phyloP scores from a whole-genome alignment of 805 yeast species.

The Ogataea ramenticola region DNA sequence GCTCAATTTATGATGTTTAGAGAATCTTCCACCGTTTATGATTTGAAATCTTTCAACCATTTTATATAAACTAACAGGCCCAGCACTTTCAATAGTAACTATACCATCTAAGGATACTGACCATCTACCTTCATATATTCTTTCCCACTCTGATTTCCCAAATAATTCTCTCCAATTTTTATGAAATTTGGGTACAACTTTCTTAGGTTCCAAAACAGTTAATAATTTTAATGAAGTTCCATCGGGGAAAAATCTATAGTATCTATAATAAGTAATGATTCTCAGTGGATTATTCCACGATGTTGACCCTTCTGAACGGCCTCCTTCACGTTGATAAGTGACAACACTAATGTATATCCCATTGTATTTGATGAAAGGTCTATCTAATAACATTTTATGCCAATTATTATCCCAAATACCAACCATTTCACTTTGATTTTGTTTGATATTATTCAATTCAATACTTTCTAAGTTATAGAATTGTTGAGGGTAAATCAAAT shows the following conservation, averaged over 20 bases:
- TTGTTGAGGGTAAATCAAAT: constrained; percentile 47
- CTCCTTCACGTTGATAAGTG: constrained; percentile 80
- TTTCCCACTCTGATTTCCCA: constrained; percentile 22
- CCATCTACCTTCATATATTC: constrained; percentile 50
- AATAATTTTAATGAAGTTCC: constrained; percentile 69
- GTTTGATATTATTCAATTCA: constrained; percentile 28
- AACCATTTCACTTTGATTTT: constrained; percentile 29
- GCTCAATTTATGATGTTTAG: constrained; percentile 59
- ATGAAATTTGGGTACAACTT: constrained; percentile 51
- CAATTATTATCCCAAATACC: constrained; percentile 36
- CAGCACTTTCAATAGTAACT: constrained; percentile 43
- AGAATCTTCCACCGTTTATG: constrained; percentile 46
- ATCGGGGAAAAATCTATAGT: constrained; percentile 70
- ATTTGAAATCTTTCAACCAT: constrained; percentile 61
- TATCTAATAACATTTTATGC: constrained; percentile 44
- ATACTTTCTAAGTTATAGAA: constrained; percentile 38
- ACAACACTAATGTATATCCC: constrained; percentile 86
- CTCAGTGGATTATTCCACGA: constrained; percentile 72
- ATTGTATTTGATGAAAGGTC: constrained; percentile 74
- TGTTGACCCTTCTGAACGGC: constrained; percentile 54
- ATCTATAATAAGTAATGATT: constrained; percentile 83
- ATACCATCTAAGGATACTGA: constrained; percentile 43
- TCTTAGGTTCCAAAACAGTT: constrained; percentile 63
- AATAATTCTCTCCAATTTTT: constrained; percentile 20
- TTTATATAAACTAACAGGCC: constrained; percentile 51